Evolutionary conservation across 106 monocot genomes (phyloP).

Genomic region (Amphibolis antarctica): DNA sequence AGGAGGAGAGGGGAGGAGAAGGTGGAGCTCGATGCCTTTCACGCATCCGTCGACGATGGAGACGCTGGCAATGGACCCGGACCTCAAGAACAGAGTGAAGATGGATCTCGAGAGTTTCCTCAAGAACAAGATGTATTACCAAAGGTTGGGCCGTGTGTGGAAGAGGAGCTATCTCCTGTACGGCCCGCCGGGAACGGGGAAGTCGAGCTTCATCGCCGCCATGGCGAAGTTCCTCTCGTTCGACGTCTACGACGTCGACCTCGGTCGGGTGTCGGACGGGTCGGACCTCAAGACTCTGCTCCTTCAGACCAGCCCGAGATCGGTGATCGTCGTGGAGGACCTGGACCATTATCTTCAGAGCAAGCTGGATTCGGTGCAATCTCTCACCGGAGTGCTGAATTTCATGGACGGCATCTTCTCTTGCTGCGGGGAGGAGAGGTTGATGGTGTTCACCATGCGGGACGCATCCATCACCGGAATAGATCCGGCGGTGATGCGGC

Average conservation of each 20-base stretch:
- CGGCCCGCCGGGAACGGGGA: slow-evolving; percentile 67
- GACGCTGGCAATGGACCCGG: slow-evolving; percentile 45
- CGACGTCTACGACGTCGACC: slow-evolving; percentile 64
- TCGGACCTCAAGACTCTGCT: slow-evolving; percentile 35
- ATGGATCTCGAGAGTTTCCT: slow-evolving; percentile 46
- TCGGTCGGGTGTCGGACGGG: slow-evolving; percentile 15
- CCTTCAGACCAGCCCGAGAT: slow-evolving; percentile 38
- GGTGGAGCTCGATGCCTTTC: slow-evolving; percentile 39
- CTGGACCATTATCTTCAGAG: slow-evolving; percentile 36
- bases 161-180: slow-evolving; percentile 62
- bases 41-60: slow-evolving; percentile 54
- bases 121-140: slow-evolving; percentile 46
- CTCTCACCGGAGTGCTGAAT: slow-evolving; percentile 8
- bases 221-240: slow-evolving; percentile 53
- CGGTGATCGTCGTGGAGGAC: slow-evolving; percentile 61
- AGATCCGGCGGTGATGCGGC: slow-evolving; percentile 34
- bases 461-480: slow-evolving; percentile 7
- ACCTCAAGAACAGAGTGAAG: slow-evolving; percentile 35
- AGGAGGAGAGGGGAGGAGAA: background rate
- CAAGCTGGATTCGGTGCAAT: background rate
- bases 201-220: slow-evolving; percentile 58
- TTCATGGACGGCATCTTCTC: slow-evolving; percentile 20
- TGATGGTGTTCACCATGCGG: slow-evolving; percentile 23
- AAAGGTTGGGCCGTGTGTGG: slow-evolving; percentile 51
- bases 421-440: slow-evolving; percentile 17